phyloP scores from a whole-genome alignment of 208 protist genomes.

The Trypanosoma avium region DNA sequence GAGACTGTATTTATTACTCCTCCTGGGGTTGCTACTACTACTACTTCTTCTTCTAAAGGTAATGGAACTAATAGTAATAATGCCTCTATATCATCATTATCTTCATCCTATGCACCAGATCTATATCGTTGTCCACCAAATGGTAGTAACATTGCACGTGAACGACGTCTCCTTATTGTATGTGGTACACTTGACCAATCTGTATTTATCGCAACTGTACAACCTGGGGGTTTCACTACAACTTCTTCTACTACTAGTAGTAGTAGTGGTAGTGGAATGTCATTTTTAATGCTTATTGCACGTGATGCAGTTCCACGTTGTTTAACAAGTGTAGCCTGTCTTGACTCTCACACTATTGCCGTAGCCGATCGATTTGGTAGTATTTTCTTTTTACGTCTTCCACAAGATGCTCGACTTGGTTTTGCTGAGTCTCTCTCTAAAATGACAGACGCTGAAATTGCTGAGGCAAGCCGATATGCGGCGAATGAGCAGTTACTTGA shows the following conservation, averaged over 20 bases:
- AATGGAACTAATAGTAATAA: constrained; percentile 21
- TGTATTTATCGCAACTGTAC: constrained; percentile 66
- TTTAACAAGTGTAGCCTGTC: constrained; percentile 53
- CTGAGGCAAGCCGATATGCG: constrained; percentile 43
- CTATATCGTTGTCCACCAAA: constrained; percentile 60
- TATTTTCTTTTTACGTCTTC: constrained; percentile 68
- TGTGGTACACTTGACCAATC: constrained; percentile 70
- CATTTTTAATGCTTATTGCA: constrained; percentile 66
- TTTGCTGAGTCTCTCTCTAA: constrained; percentile 60
- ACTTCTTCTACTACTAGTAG: neutral
- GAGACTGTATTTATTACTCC: constrained; percentile 69
- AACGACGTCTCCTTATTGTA: constrained; percentile 68
- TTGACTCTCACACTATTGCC: constrained; percentile 75
- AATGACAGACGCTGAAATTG: constrained; percentile 54
- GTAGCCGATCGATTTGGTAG: constrained; percentile 71
- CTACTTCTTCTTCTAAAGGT: no score
- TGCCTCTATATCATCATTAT: constrained; percentile 18
- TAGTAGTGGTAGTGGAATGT: constrained; percentile 9
- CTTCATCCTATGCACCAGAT: constrained; percentile 31
- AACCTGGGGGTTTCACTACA: constrained; percentile 30
- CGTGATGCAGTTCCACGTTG: constrained; percentile 60
- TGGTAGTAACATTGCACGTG: constrained; percentile 30
- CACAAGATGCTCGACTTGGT: constrained; percentile 42
- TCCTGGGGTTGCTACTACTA: constrained; percentile 29
- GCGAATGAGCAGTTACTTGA: constrained; percentile 49